Conservation (phyloP, 1,284 basidiomycete species). For the Cystobasidium sp. region DNA sequence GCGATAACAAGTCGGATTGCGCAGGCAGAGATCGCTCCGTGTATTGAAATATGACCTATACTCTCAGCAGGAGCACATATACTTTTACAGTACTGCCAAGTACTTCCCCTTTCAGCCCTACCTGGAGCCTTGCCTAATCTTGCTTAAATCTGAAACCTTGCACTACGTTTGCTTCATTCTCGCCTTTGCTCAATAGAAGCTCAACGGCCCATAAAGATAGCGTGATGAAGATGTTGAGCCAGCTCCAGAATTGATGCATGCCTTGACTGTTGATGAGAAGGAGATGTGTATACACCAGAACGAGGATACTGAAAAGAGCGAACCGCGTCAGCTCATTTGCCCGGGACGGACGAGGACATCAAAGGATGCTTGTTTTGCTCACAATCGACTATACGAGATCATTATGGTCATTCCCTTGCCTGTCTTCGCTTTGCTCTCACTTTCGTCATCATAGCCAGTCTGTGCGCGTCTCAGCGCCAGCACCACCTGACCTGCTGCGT, state of each 20-base stretch:
- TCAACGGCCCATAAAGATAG: conserved; percentile 50
- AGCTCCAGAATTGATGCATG: conserved; percentile 49
- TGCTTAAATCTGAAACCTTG: conserved; percentile 38
- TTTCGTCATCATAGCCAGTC: conserved; percentile 48
- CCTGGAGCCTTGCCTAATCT: background rate
- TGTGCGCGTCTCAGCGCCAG: conserved; percentile 49
- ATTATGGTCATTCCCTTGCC: conserved; percentile 28
- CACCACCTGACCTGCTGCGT: conserved; percentile 51
- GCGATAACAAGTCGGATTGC: conserved; percentile 6
- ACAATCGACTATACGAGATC: conserved; percentile 41
- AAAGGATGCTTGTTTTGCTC: background rate
- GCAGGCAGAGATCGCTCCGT: background rate
- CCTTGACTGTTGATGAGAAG: conserved; percentile 47
- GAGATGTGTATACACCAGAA: conserved; percentile 52
- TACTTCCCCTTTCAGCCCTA: too few species aligned
- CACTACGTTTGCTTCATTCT: conserved; percentile 40
- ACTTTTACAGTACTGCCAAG: too few species aligned
- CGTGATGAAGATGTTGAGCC: conserved; percentile 51
- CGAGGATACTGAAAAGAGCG: conserved; percentile 10
- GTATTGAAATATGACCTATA: background rate
- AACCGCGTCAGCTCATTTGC: background rate
- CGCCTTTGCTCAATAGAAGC: conserved; percentile 41
- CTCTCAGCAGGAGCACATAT: background rate
- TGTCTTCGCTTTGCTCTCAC: conserved; percentile 16
- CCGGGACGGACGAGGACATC: background rate